Evolutionary conservation across 83 land plant species (phyloP).

Genomic region (Picea abies): DNA sequence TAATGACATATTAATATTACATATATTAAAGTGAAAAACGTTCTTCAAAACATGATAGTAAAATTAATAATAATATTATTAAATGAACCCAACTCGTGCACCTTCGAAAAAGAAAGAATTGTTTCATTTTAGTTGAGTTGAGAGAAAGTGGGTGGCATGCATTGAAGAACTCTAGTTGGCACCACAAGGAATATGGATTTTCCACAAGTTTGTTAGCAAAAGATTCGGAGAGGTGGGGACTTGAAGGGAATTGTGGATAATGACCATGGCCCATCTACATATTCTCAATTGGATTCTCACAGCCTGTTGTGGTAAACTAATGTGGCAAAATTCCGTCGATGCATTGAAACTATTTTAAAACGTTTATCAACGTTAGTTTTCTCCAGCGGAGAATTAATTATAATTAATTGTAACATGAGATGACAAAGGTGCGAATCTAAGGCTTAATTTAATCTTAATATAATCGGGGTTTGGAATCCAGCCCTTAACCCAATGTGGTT

Average conservation of each 20-base stretch:
- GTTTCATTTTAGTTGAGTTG: too few species aligned
- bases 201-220: too few species aligned
- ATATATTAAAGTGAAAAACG: too few species aligned
- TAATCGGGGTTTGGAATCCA: not conserved
- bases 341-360: not conserved
- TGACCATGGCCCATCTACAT: too few species aligned
- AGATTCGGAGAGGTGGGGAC: too few species aligned
- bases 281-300: not conserved
- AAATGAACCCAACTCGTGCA: too few species aligned
- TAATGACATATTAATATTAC: too few species aligned
- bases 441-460: not conserved
- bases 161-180: not conserved
- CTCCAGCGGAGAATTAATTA: not conserved
- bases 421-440: not conserved
- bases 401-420: not conserved
- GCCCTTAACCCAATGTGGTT: constrained; percentile 1
- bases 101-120: too few species aligned
- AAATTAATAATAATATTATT: too few species aligned
- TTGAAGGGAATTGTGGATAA: too few species aligned
- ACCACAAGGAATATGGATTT: not conserved
- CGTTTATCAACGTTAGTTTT: not conserved
- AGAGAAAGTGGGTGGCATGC: not conserved
- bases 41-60: too few species aligned
- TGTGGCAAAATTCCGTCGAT: not conserved
- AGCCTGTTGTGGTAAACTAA: not conserved